Percentiles rank a stretch among this genome's conserved stretches.
Evolutionary conservation across 257 asterid species (phyloP).

Genomic region (Eucommia ulmoides): DNA sequence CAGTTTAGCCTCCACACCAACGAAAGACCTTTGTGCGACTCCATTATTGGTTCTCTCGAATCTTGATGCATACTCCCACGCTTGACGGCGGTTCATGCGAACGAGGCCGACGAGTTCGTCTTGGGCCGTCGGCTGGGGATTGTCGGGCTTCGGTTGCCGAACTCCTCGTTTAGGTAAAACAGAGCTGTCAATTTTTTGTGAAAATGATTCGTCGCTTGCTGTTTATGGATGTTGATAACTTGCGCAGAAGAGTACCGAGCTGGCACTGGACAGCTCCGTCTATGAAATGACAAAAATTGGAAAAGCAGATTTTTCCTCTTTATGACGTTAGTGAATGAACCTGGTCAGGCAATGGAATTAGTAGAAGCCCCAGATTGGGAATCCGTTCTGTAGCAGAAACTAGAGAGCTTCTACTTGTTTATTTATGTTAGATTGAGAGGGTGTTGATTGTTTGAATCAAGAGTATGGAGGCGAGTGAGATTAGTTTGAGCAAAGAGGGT

Average conservation of each 20-base stretch:
- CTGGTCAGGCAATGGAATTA: no score
- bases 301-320: neutral
- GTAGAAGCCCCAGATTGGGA: no score
- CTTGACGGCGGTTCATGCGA: neutral
- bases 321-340: no score
- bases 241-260: neutral
- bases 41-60: neutral
- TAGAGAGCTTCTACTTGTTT: neutral
- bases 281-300: neutral
- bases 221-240: neutral
- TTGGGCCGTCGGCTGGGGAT: neutral
- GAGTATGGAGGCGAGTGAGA: neutral
- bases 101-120: neutral
- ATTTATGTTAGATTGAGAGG: neutral
- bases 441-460: neutral
- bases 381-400: neutral
- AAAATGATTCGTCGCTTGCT: neutral
- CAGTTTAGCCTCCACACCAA: no score
- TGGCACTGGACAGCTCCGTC: neutral
- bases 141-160: neutral
- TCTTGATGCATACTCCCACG: neutral
- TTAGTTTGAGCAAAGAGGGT: constrained; percentile 3
- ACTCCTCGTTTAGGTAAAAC: neutral
- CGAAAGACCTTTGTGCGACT: no score
- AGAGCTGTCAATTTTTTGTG: neutral